These are phyloP conservation scores for Fusarium agapanthi DNA, from an alignment of 2,329 filamentous ascomycete species.

Conservation along the genomic window DNA sequence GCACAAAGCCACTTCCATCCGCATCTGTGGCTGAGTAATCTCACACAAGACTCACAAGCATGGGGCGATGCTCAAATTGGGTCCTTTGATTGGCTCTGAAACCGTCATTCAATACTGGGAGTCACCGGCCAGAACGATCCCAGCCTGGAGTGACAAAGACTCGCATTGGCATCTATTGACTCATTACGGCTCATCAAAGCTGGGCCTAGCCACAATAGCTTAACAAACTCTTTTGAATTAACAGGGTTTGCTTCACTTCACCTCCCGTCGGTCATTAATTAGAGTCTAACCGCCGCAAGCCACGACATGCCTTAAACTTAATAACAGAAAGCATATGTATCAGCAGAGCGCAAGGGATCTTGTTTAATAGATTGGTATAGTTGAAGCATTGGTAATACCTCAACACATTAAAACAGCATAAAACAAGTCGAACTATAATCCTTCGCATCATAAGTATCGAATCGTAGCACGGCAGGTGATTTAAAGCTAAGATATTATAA, in stretches of 20 bases:
- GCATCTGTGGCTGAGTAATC: constrained; percentile 32
- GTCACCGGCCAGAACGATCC: constrained; percentile 23
- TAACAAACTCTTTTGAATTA: background rate
- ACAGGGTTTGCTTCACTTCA: background rate
- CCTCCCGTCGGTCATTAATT: background rate
- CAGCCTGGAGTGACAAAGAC: background rate
- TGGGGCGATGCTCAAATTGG: constrained; percentile 4
- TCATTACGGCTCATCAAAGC: constrained; percentile 12
- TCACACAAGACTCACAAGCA: background rate
- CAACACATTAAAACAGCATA: background rate
- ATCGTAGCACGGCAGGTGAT: background rate
- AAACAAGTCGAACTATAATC: background rate
- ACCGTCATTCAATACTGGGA: background rate
- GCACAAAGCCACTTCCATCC: constrained; percentile 6
- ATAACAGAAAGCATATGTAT: background rate
- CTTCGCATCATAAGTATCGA: too few relatives aligned
- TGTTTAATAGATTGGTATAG: background rate
- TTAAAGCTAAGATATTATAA: background rate
- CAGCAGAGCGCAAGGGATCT: background rate
- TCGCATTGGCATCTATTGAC: background rate
- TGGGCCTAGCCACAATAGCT: background rate
- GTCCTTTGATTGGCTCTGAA: constrained; percentile 12
- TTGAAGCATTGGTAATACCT: background rate
- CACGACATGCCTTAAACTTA: background rate
- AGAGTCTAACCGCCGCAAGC: background rate